Evolutionary conservation across 2,329 filamentous ascomycete genomes (phyloP), one percentile per base, ranked within the genome.

Genomic region (Aspergillus sp.): DNA sequence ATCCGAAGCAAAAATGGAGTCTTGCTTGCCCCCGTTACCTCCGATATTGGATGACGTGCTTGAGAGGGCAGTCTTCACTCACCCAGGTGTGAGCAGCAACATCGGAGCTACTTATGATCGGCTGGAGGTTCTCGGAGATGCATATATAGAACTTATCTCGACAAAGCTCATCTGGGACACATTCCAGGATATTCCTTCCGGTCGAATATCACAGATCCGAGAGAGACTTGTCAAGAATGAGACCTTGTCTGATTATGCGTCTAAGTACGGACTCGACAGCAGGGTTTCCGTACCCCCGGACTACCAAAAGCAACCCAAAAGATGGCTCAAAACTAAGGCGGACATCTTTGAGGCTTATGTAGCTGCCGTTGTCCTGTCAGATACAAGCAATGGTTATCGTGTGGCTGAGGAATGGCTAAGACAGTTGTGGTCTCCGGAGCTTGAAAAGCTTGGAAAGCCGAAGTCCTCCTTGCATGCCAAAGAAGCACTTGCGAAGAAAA

Each of bases 331-430:
- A 75, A 87, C 92, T 9, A 82, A 90, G 58, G 93, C 89, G 8
- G 94, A 98, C 72, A 84, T 97, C 17, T 96, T 97, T 69, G 94
- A 98, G 74, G 90, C 94, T 0, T 97, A 96, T 68, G 86, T 96
- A 15, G 93, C 90, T 8, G 93, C 90, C 3, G 78, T 93, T 5
- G 84, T 96, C 36, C 78, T 91, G 2, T 87, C 89, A 1, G 85
- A 92, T 67, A 82, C 86, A 0, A 75, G 79, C 3, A 73, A 85
- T 50, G 92, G 93, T 1, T 84, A 89, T 50, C 64, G 75, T 7
- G 82, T 81, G 2, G 88, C 85, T 2, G 83, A 89, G 55, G 73
- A 82, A 13, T 98, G 92, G 92, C 78, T 97, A 49, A 88, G 86
- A 54, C 78, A 82, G 7, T 79, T 97, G 0, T 97, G 92, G 92